Conservation (phyloP, 2,329 filamentous ascomycete genomes). For the Sarocladium kiliense region DNA sequence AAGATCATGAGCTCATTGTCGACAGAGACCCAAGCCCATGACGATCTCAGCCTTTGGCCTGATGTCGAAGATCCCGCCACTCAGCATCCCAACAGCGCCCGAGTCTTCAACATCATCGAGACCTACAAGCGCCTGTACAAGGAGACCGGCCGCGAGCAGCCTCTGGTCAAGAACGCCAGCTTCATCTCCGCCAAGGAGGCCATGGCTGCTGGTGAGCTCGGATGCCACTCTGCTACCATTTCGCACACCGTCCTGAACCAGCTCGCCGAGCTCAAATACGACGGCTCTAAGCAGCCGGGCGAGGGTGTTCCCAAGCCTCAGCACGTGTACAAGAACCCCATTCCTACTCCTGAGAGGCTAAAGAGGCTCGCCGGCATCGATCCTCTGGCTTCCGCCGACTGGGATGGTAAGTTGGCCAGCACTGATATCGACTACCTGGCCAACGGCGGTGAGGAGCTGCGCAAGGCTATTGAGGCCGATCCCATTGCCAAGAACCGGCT, state of each 20-base stretch:
- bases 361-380: conserved; percentile 31
- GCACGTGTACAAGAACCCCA: conserved; percentile 31
- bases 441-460: conserved; percentile 35
- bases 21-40: conserved; percentile 37
- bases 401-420: conserved; percentile 33
- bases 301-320: conserved; percentile 31
- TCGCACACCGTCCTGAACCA: conserved; percentile 32
- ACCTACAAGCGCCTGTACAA: conserved; percentile 39
- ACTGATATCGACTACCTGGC: conserved; percentile 41
- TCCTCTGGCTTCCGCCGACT: conserved; percentile 30
- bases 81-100: conserved; percentile 41
- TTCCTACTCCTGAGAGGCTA: conserved; percentile 26
- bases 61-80: conserved; percentile 39
- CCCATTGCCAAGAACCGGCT: conserved; percentile 30
- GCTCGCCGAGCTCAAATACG: conserved; percentile 32
- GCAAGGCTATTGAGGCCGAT: conserved; percentile 36
- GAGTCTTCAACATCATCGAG: conserved; percentile 43
- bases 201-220: conserved; percentile 40
- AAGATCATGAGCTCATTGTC: not conserved
- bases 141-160: conserved; percentile 42
- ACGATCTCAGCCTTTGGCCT: conserved; percentile 38
- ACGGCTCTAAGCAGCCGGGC: conserved; percentile 30
- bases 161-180: conserved; percentile 41
- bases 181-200: conserved; percentile 37
- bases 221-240: conserved; percentile 41